phyloP scores from a whole-genome alignment of 768 basidiomycete genomes.

The Lactifluus pinguis region DNA sequence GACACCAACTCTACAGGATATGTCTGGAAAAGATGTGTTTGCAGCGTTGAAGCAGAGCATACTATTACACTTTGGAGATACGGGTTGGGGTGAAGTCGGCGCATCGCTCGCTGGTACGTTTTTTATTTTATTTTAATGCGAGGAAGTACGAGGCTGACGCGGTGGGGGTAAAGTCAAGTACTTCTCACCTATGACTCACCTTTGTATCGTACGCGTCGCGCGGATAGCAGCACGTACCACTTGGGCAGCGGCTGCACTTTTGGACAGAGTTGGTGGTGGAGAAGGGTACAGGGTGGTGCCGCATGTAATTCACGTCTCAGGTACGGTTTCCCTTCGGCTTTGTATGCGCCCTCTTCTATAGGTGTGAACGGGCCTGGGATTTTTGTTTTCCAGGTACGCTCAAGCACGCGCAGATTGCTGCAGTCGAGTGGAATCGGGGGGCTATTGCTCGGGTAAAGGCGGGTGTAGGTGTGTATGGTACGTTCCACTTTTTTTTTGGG shows the following conservation, averaged over 20 bases:
- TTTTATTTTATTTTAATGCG: background rate
- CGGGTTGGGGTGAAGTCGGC: slow-evolving; percentile 78
- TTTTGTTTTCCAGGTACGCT: slow-evolving; percentile 57
- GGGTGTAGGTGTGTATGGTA: background rate
- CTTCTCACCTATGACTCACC: slow-evolving; percentile 71
- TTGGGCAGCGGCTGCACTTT: slow-evolving; percentile 69
- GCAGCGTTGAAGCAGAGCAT: slow-evolving; percentile 61
- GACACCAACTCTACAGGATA: slow-evolving; percentile 39
- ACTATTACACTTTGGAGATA: slow-evolving; percentile 68
- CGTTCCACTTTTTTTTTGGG: background rate
- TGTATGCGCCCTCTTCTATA: background rate
- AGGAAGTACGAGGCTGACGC: background rate
- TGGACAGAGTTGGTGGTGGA: slow-evolving; percentile 51
- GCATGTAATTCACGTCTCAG: slow-evolving; percentile 72
- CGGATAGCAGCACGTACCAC: slow-evolving; percentile 72
- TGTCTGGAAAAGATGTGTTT: slow-evolving; percentile 62
- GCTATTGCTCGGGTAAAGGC: slow-evolving; percentile 56
- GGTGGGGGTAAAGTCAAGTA: slow-evolving; percentile 58
- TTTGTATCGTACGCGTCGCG: slow-evolving; percentile 81
- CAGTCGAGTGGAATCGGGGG: slow-evolving; percentile 63
- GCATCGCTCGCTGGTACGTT: slow-evolving; percentile 57
- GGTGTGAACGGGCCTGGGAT: background rate
- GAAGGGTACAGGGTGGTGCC: slow-evolving; percentile 43
- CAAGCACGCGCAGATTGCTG: slow-evolving; percentile 73
- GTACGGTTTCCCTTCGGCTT: slow-evolving; percentile 32